Evolutionary conservation across 805 yeast genomes (phyloP).

Genomic region (Dipodascus albidus): DNA sequence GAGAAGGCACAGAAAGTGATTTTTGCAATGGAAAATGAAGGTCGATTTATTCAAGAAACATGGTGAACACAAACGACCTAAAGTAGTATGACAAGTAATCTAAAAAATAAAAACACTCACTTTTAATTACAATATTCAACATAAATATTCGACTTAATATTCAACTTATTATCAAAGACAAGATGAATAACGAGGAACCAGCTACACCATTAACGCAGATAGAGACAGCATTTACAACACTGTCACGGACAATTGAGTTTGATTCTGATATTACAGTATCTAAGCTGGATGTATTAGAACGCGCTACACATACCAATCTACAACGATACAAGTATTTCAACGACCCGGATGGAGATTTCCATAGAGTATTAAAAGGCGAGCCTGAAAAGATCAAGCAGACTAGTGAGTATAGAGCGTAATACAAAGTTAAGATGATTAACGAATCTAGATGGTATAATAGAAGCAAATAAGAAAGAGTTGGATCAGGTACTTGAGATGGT

Average conservation of each 20-base stretch:
- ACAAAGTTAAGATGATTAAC: slow-evolving; percentile 15
- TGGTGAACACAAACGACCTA: slow-evolving; percentile 39
- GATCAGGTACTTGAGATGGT: slow-evolving; percentile 14
- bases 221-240: slow-evolving; percentile 9
- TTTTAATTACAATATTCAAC: not conserved
- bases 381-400: slow-evolving; percentile 3
- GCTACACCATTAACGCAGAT: slow-evolving; percentile 15
- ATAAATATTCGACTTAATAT: not conserved
- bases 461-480: slow-evolving; percentile 12
- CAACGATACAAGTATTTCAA: not conserved
- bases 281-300: not conserved
- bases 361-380: not conserved
- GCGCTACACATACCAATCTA: not conserved
- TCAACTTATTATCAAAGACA: not conserved
- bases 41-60: slow-evolving; percentile 76
- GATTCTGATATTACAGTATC: not conserved
- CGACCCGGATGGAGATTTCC: not conserved
- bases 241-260: not conserved
- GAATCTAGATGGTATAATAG: slow-evolving; percentile 14
- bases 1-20: slow-evolving; percentile 26
- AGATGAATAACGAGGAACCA: slow-evolving; percentile 13
- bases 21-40: slow-evolving; percentile 45
- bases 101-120: not conserved
- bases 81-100: not conserved
- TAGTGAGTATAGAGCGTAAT: slow-evolving; percentile 10